These are phyloP conservation scores for Dryas alaskensis DNA, from an alignment of 306 rosid genomes.

Conservation along the genomic window DNA sequence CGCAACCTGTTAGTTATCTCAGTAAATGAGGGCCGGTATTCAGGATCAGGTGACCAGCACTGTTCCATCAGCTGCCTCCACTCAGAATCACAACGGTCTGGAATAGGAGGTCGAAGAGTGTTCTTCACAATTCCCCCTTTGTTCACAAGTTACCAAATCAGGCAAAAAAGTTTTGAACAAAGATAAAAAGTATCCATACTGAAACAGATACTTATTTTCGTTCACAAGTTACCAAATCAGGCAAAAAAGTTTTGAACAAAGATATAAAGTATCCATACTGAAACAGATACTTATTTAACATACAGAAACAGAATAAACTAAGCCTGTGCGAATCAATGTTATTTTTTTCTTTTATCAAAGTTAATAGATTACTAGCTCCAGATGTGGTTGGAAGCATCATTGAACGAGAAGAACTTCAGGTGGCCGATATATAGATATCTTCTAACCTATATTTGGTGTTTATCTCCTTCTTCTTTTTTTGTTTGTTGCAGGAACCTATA, in stretches of 20 bases:
- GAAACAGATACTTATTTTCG: not conserved
- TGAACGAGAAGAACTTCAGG: not conserved
- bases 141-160: slow-evolving; percentile 22
- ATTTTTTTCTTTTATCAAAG: not conserved
- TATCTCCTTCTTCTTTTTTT: too few species aligned
- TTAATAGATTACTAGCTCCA: not conserved
- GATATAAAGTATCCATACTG: slow-evolving; percentile 4
- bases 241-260: slow-evolving; percentile 18
- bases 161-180: slow-evolving; percentile 17
- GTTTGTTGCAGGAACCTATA: too few species aligned
- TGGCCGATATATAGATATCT: not conserved
- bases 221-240: slow-evolving; percentile 22
- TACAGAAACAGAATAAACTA: not conserved
- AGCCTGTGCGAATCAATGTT: not conserved
- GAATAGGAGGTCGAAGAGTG: slow-evolving; percentile 65
- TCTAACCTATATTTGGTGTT: not conserved
- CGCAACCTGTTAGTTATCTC: slow-evolving; percentile 57
- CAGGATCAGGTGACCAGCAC: slow-evolving; percentile 74
- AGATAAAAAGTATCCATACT: slow-evolving; percentile 10
- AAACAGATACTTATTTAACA: not conserved
- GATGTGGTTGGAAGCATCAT: not conserved
- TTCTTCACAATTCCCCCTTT: slow-evolving; percentile 74
- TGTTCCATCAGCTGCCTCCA: slow-evolving; percentile 74
- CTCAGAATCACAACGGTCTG: slow-evolving; percentile 55
- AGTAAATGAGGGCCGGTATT: slow-evolving; percentile 60